Percentiles rank a stretch among this genome's conserved stretches.
phyloP scores from a whole-genome alignment of 2,329 filamentous ascomycete genomes.

The Paraphaeosphaeria sporulosa region DNA sequence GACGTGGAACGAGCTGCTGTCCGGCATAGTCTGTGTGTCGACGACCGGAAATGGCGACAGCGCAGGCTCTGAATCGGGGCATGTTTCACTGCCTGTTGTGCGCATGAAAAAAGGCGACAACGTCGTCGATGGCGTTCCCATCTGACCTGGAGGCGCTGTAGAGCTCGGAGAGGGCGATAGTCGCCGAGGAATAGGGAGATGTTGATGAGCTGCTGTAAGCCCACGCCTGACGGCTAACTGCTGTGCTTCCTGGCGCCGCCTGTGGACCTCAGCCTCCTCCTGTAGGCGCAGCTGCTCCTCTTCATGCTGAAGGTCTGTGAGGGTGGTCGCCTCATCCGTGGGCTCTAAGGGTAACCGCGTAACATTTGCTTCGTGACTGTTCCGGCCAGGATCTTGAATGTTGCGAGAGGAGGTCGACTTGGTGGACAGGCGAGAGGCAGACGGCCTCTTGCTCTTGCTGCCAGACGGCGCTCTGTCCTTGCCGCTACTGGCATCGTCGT shows the following conservation, averaged over 20 bases:
- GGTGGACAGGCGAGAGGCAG: slow-evolving; percentile 57
- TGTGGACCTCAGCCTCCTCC: slow-evolving; percentile 64
- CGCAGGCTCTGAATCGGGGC: slow-evolving; percentile 16
- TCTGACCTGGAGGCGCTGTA: slow-evolving; percentile 24
- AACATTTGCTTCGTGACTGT: slow-evolving; percentile 26
- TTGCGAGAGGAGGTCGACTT: slow-evolving; percentile 56
- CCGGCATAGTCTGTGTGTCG: slow-evolving; percentile 40
- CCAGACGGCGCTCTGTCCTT: slow-evolving; percentile 61
- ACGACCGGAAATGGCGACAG: slow-evolving; percentile 34
- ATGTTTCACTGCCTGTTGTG: slow-evolving; percentile 23
- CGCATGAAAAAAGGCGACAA: slow-evolving; percentile 28
- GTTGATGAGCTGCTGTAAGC: slow-evolving; percentile 45
- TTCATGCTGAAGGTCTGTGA: slow-evolving; percentile 64
- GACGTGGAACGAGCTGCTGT: slow-evolving; percentile 39
- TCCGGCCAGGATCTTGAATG: slow-evolving; percentile 39
- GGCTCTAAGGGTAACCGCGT: slow-evolving; percentile 36
- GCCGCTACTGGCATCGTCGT: slow-evolving; percentile 75
- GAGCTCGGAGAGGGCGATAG: slow-evolving; percentile 18
- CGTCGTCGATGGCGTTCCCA: slow-evolving; percentile 20
- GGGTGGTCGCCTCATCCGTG: slow-evolving; percentile 53
- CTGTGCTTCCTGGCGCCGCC: slow-evolving; percentile 63
- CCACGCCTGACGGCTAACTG: slow-evolving; percentile 64
- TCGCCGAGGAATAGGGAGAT: slow-evolving; percentile 19
- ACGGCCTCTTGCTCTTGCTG: slow-evolving; percentile 51
- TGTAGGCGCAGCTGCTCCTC: slow-evolving; percentile 62